phyloP scores from a whole-genome alignment of 441 rosid genomes.

The Pelargonium australe region DNA sequence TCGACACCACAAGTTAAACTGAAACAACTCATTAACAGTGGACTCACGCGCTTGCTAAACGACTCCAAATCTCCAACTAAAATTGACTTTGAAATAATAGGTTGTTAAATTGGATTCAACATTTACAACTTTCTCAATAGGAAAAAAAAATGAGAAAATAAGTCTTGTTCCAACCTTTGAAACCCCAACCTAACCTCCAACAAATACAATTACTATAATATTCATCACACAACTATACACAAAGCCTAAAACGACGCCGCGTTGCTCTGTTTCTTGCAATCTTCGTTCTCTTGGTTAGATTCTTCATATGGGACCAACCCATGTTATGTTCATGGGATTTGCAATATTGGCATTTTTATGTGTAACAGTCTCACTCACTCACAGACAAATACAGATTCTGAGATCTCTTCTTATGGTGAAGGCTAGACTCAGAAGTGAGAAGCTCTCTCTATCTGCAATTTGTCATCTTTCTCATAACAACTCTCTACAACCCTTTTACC shows the following conservation, averaged over 20 bases:
- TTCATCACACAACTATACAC: not conserved
- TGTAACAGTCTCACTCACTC: constrained; percentile 2
- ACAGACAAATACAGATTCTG: not conserved
- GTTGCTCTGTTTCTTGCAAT: not conserved
- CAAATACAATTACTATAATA: not conserved
- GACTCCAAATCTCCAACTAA: too few relatives aligned
- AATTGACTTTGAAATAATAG: too few relatives aligned
- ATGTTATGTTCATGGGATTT: constrained; percentile 5
- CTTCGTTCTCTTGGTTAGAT: not conserved
- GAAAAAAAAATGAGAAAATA: too few relatives aligned
- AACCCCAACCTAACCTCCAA: not conserved
- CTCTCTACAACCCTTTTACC: not conserved
- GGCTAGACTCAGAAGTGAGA: not conserved
- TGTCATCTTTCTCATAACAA: not conserved
- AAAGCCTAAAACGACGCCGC: constrained; percentile 3
- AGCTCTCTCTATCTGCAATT: not conserved
- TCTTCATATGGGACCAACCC: not conserved
- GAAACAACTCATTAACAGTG: too few relatives aligned
- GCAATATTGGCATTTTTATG: not conserved
- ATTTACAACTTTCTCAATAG: too few relatives aligned
- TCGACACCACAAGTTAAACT: too few relatives aligned
- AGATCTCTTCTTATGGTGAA: constrained; percentile 5
- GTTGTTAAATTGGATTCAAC: too few relatives aligned
- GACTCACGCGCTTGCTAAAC: too few relatives aligned
- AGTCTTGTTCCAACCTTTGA: not conserved